Evolutionary conservation across 768 basidiomycete genomes (phyloP).

Genomic region (Calvatia gigantea): DNA sequence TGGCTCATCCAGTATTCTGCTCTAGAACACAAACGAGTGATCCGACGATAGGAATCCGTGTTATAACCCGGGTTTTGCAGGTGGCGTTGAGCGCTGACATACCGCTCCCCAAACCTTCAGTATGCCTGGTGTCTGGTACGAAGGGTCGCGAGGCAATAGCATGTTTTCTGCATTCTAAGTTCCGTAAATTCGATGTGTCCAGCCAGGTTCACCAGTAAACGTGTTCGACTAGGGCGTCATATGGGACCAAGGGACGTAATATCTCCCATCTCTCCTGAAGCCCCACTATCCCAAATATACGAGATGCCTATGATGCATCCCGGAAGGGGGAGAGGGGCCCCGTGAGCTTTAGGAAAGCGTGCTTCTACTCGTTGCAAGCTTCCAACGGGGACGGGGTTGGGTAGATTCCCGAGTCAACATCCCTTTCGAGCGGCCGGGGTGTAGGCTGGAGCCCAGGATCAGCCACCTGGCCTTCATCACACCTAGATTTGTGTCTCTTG

Average conservation of each 20-base stretch:
- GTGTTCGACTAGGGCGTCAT: background rate
- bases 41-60: no score
- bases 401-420: background rate
- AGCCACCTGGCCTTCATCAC: background rate
- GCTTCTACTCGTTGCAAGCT: background rate
- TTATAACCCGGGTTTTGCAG: no score
- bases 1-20: no score
- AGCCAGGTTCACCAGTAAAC: background rate
- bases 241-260: background rate
- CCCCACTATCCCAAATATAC: background rate
- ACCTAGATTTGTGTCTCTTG: background rate
- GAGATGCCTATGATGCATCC: background rate
- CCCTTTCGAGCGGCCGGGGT: background rate
- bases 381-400: background rate
- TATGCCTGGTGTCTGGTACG: background rate
- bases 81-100: no score
- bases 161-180: background rate
- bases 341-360: background rate
- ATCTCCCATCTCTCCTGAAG: background rate
- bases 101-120: no score
- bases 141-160: background rate
- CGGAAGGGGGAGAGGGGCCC: background rate
- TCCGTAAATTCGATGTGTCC: background rate
- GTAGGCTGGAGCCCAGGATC: background rate
- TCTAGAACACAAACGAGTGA: no score